These are phyloP conservation scores for Collybia mongolica DNA, from an alignment of 768 basidiomycete species.

Conservation along the genomic window DNA sequence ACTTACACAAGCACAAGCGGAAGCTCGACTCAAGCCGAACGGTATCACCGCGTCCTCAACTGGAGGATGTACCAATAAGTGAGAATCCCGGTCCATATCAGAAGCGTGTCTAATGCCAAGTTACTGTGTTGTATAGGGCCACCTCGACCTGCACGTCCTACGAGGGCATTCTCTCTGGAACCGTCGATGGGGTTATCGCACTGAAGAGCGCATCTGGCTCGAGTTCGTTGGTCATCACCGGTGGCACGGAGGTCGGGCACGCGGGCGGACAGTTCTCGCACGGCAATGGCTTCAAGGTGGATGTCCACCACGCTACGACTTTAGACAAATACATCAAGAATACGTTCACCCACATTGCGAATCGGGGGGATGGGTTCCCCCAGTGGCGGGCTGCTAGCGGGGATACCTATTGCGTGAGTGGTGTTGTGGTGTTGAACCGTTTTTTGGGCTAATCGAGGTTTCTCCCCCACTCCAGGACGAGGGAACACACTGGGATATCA, in stretches of 20 bases:
- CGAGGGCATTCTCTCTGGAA: conserved; percentile 22
- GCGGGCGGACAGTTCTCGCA: conserved; percentile 24
- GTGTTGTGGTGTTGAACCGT: background rate
- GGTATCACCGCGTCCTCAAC: conserved; percentile 25
- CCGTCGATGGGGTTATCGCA: conserved; percentile 25
- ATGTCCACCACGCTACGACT: conserved; percentile 18
- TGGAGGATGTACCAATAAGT: conserved; percentile 22
- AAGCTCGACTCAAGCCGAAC: conserved; percentile 19
- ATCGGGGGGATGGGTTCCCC: conserved; percentile 24
- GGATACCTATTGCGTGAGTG: conserved; percentile 26
- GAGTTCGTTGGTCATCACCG: conserved; percentile 66
- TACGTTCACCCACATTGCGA: conserved; percentile 21
- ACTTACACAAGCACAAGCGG: conserved; percentile 22
- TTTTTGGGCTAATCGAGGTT: background rate
- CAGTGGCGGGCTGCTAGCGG: conserved; percentile 25
- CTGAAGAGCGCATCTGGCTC: conserved; percentile 45
- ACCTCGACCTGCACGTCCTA: conserved; percentile 26
- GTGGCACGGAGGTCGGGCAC: conserved; percentile 45
- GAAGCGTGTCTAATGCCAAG: no score
- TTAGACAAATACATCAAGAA: conserved; percentile 24
- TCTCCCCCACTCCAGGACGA: background rate
- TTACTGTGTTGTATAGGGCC: conserved; percentile 1
- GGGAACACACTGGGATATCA: no score
- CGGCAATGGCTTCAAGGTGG: conserved; percentile 26
- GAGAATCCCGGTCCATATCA: background rate